Conservation (phyloP, 2,329 filamentous ascomycete species). For the Paramyrothecium sp. region DNA sequence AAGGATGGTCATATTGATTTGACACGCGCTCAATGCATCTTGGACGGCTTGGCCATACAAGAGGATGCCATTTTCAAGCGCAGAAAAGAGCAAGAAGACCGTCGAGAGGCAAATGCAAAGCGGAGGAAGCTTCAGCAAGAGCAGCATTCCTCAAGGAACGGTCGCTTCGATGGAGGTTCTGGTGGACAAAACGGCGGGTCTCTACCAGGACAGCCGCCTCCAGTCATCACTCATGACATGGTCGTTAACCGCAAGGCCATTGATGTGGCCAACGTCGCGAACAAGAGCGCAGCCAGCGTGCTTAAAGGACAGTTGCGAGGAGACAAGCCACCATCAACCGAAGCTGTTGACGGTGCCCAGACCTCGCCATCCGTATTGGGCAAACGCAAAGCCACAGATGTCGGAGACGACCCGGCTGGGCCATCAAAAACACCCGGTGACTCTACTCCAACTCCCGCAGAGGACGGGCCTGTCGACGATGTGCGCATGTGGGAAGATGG, state of each 20-base stretch:
- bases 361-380: constrained; percentile 22
- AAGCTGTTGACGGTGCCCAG: constrained; percentile 16
- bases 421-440: constrained; percentile 57
- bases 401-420: constrained; percentile 52
- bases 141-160: constrained; percentile 13
- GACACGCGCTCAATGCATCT: constrained; percentile 79
- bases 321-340: constrained; percentile 17
- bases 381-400: not conserved
- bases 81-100: constrained; percentile 81
- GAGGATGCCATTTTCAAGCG: constrained; percentile 92
- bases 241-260: constrained; percentile 71
- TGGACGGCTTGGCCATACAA: constrained; percentile 84
- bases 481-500: constrained; percentile 93
- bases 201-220: constrained; percentile 51
- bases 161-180: constrained; percentile 17
- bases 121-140: constrained; percentile 72
- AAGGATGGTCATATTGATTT: constrained; percentile 93
- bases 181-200: constrained; percentile 26
- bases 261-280: constrained; percentile 73
- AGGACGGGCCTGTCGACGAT: constrained; percentile 72
- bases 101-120: constrained; percentile 76
- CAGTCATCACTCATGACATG: constrained; percentile 79
- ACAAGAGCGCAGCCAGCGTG: constrained; percentile 90
- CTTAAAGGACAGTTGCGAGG: constrained; percentile 76
- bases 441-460: constrained; percentile 40